Base-by-base conservation (phyloP, 192 early-diverging fungal genomes). In the Thamnidium elegans region DNA sequence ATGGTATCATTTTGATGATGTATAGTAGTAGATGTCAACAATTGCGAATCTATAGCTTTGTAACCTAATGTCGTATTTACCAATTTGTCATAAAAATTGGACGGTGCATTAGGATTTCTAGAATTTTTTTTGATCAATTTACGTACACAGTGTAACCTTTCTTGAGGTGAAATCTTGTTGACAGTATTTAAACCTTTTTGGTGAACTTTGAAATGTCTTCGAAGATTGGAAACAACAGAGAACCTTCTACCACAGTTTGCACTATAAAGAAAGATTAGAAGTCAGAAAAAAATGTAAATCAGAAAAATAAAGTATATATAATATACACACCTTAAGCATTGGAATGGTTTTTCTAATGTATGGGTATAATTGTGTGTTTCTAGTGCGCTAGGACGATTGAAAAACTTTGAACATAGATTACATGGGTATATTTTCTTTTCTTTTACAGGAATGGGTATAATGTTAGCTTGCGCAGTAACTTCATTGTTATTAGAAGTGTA, bases 211-310 rank as follows among this genome's bases (percentile, higher is more conserved):
- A 78, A 77, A 61, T 87, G 85, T 8, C 85, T 76, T 20, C 85
- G 70, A 65, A 87, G 63, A 62, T 87, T 87, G 68, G 84, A 86
- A 67, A 85, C 74, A 21, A 87, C 85, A 23, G 85, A 84, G 60
- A 87, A 87, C 45, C 73, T 66, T 70, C 82, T 79, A 39, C 76
- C 79, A 58, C 85, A 87, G 26, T 78, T 62, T 36, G 15, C 21
- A 21, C 64, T 66, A 21, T n/a, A 36, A 17, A 20, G 36, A 21
- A n/a, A 50, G 10, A 30, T 13, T 3, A 53, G 2, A 31, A 53
- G 30, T 53, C 21, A 23, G 51, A 31, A 47, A 34, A 36, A 58
- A 15, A 14, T 0, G 32, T 36, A 36, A 56, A 9, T 17, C 8
- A 34, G 11, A 53, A 31, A 20, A 42, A 58, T 39, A 3, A 58